Evolutionary conservation across 176 grass and related monocot genomes (phyloP).

Genomic region (Aegilops longissima): DNA sequence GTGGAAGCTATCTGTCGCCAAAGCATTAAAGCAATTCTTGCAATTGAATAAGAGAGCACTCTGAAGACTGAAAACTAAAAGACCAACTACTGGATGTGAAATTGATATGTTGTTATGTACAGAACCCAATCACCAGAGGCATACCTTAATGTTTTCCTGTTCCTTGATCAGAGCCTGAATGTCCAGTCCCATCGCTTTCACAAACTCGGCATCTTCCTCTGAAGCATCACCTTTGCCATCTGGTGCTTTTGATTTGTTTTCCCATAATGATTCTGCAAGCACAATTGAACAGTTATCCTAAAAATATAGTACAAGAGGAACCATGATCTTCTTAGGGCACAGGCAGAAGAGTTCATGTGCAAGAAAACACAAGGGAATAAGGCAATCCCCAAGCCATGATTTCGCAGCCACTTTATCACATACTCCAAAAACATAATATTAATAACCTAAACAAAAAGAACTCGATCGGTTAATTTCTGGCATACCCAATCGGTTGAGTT

Average conservation of each 20-base stretch:
- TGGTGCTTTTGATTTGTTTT: slow-evolving; percentile 18
- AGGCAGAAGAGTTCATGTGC: background rate
- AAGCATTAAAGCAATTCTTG: background rate
- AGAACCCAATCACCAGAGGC: background rate
- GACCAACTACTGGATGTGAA: background rate
- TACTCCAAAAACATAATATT: background rate
- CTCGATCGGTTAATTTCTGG: background rate
- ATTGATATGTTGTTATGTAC: background rate
- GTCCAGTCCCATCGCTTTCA: slow-evolving; percentile 38
- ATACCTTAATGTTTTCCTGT: slow-evolving; percentile 45
- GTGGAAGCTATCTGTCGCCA: background rate
- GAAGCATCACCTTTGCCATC: slow-evolving; percentile 25
- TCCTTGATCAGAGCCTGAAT: slow-evolving; percentile 46
- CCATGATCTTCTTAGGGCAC: background rate
- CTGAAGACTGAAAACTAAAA: background rate
- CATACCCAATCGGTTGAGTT: slow-evolving; percentile 42
- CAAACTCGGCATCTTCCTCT: slow-evolving; percentile 1
- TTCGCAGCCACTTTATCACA: background rate
- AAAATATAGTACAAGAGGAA: background rate
- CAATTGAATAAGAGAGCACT: background rate
- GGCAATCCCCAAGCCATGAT: background rate
- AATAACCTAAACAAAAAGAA: background rate
- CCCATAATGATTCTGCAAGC: slow-evolving; percentile 31
- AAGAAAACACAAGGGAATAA: background rate
- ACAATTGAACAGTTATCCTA: background rate